Evolutionary conservation across 148 eudicot genomes (phyloP).

Genomic region (Vaccinium macrocarpon): DNA sequence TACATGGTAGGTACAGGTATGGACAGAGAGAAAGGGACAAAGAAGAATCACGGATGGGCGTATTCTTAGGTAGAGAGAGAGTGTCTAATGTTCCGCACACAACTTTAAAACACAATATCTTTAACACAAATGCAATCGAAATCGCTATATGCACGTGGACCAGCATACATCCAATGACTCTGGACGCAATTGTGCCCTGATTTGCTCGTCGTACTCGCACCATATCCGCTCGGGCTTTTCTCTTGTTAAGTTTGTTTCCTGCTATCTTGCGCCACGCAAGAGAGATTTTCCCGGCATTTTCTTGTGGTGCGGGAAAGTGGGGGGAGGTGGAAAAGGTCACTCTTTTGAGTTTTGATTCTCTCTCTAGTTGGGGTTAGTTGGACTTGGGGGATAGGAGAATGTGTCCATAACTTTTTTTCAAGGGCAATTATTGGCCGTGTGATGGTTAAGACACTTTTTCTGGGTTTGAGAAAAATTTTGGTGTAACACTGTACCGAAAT

Average conservation of each 20-base stretch:
- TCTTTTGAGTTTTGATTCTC: not conserved
- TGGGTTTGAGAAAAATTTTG: no score
- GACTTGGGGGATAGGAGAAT: not conserved
- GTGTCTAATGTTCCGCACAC: not conserved
- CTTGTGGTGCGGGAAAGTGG: not conserved
- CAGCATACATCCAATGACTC: no score
- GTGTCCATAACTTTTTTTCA: no score
- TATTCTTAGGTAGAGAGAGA: conserved; percentile 14
- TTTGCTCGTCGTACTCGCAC: not conserved
- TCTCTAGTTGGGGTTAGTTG: not conserved
- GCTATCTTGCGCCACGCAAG: not conserved
- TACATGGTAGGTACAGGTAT: not conserved
- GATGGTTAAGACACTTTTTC: no score
- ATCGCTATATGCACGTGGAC: no score
- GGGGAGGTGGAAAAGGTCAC: not conserved
- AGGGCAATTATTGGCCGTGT: no score
- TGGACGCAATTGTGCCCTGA: no score
- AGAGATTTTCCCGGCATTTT: not conserved
- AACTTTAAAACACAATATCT: no score
- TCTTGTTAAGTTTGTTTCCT: not conserved
- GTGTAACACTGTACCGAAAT: no score
- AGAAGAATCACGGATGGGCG: conserved; percentile 36
- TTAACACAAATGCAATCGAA: no score
- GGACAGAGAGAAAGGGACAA: conserved; percentile 11
- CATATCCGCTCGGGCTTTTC: not conserved